Conservation (phyloP, 495 filamentous ascomycete genomes). For the Hypoxylon perforatum region DNA sequence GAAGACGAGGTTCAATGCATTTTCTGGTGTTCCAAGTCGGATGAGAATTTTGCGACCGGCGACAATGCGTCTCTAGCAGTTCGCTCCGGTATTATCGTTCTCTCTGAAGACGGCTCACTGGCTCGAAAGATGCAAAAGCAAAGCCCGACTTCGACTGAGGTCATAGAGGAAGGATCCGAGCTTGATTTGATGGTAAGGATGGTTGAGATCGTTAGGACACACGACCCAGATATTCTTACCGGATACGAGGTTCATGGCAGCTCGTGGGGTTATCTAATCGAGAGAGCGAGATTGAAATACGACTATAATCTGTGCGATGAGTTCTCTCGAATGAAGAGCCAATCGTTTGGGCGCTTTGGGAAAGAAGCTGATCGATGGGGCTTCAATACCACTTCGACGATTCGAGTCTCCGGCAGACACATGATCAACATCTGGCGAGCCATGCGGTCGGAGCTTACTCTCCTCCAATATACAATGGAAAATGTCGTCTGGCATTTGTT, state of each 20-base stretch:
- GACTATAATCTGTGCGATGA: slow-evolving; percentile 92
- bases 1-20: slow-evolving; percentile 89
- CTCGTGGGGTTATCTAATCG: slow-evolving; percentile 96
- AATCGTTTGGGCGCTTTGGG: slow-evolving; percentile 83
- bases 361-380: slow-evolving; percentile 92
- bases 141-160: slow-evolving; percentile 62
- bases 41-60: slow-evolving; percentile 67
- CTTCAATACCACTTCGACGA: slow-evolving; percentile 87
- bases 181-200: slow-evolving; percentile 84
- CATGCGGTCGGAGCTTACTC: slow-evolving; percentile 88
- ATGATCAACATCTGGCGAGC: slow-evolving; percentile 98
- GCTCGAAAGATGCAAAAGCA: slow-evolving; percentile 60
- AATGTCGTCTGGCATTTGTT: slow-evolving; percentile 95
- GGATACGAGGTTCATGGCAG: slow-evolving; percentile 94
- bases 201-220: slow-evolving; percentile 83
- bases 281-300: slow-evolving; percentile 85
- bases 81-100: slow-evolving; percentile 69
- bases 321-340: slow-evolving; percentile 84
- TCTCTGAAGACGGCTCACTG: slow-evolving; percentile 68
- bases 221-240: slow-evolving; percentile 93
- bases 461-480: slow-evolving; percentile 95
- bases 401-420: slow-evolving; percentile 89
- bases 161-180: slow-evolving; percentile 81
- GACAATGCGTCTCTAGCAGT: slow-evolving; percentile 38
- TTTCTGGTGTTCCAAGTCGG: slow-evolving; percentile 89